phyloP scores from a whole-genome alignment of 345 rosid genomes.

The Arabis hirsuta region DNA sequence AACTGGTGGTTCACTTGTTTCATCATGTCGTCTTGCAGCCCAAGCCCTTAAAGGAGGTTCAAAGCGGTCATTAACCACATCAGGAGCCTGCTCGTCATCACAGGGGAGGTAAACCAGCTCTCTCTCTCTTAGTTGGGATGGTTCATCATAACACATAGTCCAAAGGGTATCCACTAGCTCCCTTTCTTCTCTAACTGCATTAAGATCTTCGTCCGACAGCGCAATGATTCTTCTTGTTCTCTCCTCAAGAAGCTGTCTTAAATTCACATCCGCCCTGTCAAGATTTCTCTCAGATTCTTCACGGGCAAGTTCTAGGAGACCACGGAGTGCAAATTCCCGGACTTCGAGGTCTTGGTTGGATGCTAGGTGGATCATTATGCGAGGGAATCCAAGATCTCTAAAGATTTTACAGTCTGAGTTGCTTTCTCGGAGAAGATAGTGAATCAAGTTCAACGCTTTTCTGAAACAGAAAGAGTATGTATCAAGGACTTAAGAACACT shows the following conservation, averaged over 20 bases:
- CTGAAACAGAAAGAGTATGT: conserved; percentile 48
- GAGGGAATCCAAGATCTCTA: conserved; percentile 75
- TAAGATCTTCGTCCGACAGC: conserved; percentile 82
- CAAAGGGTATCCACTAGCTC: conserved; percentile 81
- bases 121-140: conserved; percentile 66
- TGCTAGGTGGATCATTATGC: conserved; percentile 81
- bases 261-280: conserved; percentile 58
- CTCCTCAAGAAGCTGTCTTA: conserved; percentile 74
- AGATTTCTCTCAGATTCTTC: conserved; percentile 52
- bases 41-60: conserved; percentile 83
- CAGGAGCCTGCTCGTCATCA: conserved; percentile 73
- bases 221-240: conserved; percentile 58
- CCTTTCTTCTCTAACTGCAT: conserved; percentile 82
- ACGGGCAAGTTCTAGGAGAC: conserved; percentile 67
- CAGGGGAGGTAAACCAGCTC: conserved; percentile 80
- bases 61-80: conserved; percentile 73
- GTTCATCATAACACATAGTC: conserved; percentile 70
- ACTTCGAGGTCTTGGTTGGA: conserved; percentile 72
- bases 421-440: conserved; percentile 82
- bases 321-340: conserved; percentile 82
- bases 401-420: conserved; percentile 64
- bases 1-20: conserved; percentile 30
- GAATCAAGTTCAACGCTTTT: conserved; percentile 88
- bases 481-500: not conserved
- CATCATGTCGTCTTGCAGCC: conserved; percentile 54